phyloP scores from a whole-genome alignment of 2,329 filamentous ascomycete species.

The Cryphonectria radicalis region DNA sequence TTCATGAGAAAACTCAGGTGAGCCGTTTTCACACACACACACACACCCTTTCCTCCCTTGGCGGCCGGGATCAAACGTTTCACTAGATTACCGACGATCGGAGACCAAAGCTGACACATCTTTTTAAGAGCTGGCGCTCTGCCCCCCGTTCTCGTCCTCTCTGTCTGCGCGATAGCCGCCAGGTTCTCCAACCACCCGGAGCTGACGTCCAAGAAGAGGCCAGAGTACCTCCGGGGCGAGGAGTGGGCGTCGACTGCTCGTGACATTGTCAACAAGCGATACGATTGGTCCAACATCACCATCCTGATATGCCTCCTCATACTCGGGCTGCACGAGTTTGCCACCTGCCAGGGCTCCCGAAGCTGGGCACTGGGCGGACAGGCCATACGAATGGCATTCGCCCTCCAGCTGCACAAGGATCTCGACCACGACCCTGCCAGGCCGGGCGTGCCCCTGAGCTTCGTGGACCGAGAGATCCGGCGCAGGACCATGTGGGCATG shows the following conservation, averaged over 20 bases:
- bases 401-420: constrained; percentile 90
- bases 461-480: constrained; percentile 91
- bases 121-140: constrained; percentile 69
- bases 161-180: constrained; percentile 93
- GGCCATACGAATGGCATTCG: constrained; percentile 96
- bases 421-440: constrained; percentile 78
- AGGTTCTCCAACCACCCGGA: constrained; percentile 90
- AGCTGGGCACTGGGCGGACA: constrained; percentile 97
- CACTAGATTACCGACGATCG: too few species aligned
- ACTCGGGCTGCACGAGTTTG: constrained; percentile 91
- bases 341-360: constrained; percentile 91
- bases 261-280: constrained; percentile 83
- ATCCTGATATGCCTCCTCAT: constrained; percentile 90
- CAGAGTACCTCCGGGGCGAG: constrained; percentile 86
- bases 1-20: constrained; percentile 87
- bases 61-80: too few species aligned
- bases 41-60: too few species aligned
- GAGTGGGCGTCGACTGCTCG: constrained; percentile 88
- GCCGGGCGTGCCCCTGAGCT: constrained; percentile 73
- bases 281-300: constrained; percentile 95
- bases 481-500: constrained; percentile 97
- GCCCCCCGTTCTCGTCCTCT: constrained; percentile 89
- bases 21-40: constrained; percentile 36
- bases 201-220: constrained; percentile 68
- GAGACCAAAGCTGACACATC: constrained; percentile 29